A percentile compares a stretch with the other conserved stretches of the same genome.
Evolutionary conservation across 345 rosid species (phyloP).

Genomic region (Triadica sebifera): DNA sequence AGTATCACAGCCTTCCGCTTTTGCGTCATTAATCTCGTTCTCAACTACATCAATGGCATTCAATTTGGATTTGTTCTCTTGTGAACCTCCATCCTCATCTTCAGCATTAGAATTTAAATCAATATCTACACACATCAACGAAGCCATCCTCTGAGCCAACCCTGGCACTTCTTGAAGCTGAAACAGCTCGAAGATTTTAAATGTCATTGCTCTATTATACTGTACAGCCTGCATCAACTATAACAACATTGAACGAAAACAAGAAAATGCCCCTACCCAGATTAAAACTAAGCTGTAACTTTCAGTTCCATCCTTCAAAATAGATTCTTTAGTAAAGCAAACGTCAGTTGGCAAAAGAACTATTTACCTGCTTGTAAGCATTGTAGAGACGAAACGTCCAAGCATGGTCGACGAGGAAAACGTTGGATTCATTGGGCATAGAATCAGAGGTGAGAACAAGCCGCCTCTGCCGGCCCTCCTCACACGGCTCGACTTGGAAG

Average conservation of each 20-base stretch:
- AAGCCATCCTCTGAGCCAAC: constrained; percentile 90
- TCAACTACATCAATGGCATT: constrained; percentile 46
- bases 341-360: background rate
- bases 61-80: constrained; percentile 29
- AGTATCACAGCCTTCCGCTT: constrained; percentile 43
- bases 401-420: constrained; percentile 87
- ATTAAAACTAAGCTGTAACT: background rate
- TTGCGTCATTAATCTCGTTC: constrained; percentile 49
- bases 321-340: background rate
- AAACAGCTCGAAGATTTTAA: constrained; percentile 22
- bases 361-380: constrained; percentile 63
- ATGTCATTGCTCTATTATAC: background rate
- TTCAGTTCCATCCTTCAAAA: background rate
- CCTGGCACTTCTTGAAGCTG: constrained; percentile 85
- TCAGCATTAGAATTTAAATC: constrained; percentile 37
- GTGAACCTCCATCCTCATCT: constrained; percentile 29
- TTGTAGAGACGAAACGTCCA: constrained; percentile 93
- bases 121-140: constrained; percentile 76
- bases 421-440: constrained; percentile 58
- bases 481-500: constrained; percentile 68
- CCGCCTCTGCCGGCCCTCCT: constrained; percentile 61
- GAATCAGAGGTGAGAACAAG: constrained; percentile 61
- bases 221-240: background rate
- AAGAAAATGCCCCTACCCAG: background rate
- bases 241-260: background rate